Percentiles rank a stretch among this genome's conserved stretches.
Evolutionary conservation across 805 yeast species (phyloP).

Genomic region (Sugiyamaella boreocaroliniensis): DNA sequence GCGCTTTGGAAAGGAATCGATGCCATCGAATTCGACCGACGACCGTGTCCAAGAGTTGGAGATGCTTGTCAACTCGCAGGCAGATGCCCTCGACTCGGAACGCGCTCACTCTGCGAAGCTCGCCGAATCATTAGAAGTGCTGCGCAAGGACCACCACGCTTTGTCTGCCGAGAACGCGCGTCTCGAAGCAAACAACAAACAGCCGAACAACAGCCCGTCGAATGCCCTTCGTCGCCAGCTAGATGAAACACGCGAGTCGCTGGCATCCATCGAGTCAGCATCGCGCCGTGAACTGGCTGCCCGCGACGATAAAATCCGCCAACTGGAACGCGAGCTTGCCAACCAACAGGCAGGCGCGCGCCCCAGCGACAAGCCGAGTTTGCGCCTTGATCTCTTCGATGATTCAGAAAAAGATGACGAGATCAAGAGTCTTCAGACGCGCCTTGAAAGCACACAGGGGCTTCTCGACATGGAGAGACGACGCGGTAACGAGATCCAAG

Average conservation of each 20-base stretch:
- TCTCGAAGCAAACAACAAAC: background rate
- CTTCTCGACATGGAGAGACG: background rate
- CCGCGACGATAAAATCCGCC: background rate
- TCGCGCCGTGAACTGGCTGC: background rate
- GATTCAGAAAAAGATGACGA: background rate
- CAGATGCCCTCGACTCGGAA: background rate
- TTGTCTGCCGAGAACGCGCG: background rate
- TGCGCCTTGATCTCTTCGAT: background rate
- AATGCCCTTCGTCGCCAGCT: background rate
- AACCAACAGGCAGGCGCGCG: background rate
- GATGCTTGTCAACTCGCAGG: background rate
- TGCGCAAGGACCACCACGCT: background rate
- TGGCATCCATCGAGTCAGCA: background rate
- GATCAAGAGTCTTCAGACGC: background rate
- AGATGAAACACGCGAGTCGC: background rate
- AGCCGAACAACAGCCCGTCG: background rate
- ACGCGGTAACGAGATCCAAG: background rate
- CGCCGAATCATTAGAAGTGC: background rate
- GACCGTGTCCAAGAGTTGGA: background rate
- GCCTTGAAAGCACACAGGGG: background rate
- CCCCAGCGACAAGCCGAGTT: background rate
- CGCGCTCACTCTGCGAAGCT: background rate
- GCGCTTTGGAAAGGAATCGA: background rate
- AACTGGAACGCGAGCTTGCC: conserved; percentile 2
- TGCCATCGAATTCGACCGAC: background rate